These are phyloP conservation scores for Umbelopsis vinacea DNA, from an alignment of 192 early-diverging fungal species.

Conservation along the genomic window DNA sequence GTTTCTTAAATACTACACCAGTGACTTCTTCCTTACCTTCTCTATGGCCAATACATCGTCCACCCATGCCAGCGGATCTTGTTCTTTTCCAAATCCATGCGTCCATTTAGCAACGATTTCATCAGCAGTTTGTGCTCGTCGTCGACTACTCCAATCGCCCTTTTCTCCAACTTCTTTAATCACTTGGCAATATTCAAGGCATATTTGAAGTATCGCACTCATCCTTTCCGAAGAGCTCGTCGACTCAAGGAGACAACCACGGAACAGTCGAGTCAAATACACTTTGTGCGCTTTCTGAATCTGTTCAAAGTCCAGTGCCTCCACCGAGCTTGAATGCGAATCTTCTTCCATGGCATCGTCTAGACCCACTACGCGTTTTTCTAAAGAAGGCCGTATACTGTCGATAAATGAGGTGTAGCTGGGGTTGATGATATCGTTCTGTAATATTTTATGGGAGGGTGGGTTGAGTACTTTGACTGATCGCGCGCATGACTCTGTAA, in stretches of 20 bases:
- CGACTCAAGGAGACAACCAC: slow-evolving; percentile 44
- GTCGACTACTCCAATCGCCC: slow-evolving; percentile 23
- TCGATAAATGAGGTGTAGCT: slow-evolving; percentile 6
- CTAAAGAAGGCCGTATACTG: background rate
- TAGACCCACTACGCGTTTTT: background rate
- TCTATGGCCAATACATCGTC: slow-evolving; percentile 29
- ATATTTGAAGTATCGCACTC: slow-evolving; percentile 27
- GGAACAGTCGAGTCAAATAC: slow-evolving; percentile 36
- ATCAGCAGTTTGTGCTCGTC: slow-evolving; percentile 22
- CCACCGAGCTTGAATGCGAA: background rate
- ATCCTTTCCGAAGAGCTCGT: slow-evolving; percentile 27
- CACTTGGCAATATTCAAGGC: slow-evolving; percentile 32
- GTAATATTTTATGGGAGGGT: background rate
- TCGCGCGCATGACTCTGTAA: background rate
- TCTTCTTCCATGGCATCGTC: background rate
- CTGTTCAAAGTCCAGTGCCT: slow-evolving; percentile 46
- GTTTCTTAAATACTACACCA: too few species aligned
- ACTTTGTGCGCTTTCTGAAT: slow-evolving; percentile 41
- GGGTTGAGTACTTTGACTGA: background rate
- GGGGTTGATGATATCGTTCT: slow-evolving; percentile 18
- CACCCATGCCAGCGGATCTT: slow-evolving; percentile 16
- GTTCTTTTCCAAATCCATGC: slow-evolving; percentile 8
- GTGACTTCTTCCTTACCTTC: slow-evolving; percentile 37
- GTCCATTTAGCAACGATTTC: slow-evolving; percentile 36
- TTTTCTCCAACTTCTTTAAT: slow-evolving; percentile 28